Conservation (phyloP, 352 stramenopile species). For the Thraustochytrium sp. region DNA sequence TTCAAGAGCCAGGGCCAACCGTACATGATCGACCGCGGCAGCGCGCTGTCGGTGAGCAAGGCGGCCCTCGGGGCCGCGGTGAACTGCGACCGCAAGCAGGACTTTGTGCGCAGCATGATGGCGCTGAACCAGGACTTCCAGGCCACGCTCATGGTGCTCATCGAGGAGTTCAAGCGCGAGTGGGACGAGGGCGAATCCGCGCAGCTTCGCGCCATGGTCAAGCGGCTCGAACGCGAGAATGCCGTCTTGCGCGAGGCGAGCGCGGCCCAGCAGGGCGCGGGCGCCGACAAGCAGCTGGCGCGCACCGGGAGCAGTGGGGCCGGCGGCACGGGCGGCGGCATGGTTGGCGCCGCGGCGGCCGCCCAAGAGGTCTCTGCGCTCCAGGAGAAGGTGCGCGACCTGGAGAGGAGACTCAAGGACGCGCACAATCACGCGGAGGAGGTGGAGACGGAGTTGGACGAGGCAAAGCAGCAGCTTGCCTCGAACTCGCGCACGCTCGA, state of each 20-base stretch:
- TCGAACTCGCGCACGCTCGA: neutral
- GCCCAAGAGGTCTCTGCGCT: neutral
- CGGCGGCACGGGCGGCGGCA: neutral
- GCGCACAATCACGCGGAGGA: neutral
- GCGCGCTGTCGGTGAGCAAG: neutral
- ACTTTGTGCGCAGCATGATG: conserved; percentile 32
- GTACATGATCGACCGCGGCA: neutral
- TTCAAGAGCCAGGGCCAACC: neutral
- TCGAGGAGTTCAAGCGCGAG: conserved; percentile 38
- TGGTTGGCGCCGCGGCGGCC: neutral
- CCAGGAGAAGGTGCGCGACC: neutral
- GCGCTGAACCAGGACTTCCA: conserved; percentile 29
- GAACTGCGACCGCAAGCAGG: conserved; percentile 28
- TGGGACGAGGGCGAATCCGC: conserved; percentile 10
- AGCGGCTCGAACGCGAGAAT: conserved; percentile 20
- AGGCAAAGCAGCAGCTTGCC: neutral
- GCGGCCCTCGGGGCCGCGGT: conserved; percentile 24
- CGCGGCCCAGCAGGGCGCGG: neutral
- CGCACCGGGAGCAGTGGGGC: neutral
- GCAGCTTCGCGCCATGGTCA: conserved; percentile 4
- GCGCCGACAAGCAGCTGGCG: neutral
- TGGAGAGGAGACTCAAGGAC: conserved; percentile 9
- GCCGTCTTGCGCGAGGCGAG: neutral
- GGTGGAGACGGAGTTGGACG: conserved; percentile 10
- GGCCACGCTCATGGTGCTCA: conserved; percentile 34